phyloP scores from a whole-genome alignment of 2,329 filamentous ascomycete genomes.

The Colletotrichum lindemuthianum region DNA sequence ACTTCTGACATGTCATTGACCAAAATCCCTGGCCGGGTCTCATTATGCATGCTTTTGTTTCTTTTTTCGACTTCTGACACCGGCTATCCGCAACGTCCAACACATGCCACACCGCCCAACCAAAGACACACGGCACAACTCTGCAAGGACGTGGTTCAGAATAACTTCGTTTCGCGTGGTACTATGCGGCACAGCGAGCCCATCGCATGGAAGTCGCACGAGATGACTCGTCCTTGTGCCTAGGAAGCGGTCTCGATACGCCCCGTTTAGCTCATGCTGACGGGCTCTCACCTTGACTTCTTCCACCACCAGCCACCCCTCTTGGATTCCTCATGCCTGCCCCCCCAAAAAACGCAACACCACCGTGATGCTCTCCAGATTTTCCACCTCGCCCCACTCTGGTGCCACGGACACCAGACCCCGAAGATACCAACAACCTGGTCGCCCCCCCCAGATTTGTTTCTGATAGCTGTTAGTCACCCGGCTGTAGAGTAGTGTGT shows the following conservation, averaged over 20 bases:
- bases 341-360: constrained; percentile 21
- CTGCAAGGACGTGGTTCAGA: neutral
- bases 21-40: constrained; percentile 12
- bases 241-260: constrained; percentile 1
- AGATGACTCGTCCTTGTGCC: constrained; percentile 12
- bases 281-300: constrained; percentile 5
- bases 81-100: constrained; percentile 21
- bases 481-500: constrained; percentile 2
- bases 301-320: neutral
- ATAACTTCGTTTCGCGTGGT: constrained; percentile 11
- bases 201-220: constrained; percentile 20
- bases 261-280: constrained; percentile 3
- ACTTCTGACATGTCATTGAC: constrained; percentile 17
- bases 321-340: neutral
- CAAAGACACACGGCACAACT: neutral
- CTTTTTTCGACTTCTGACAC: constrained; percentile 27
- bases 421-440: constrained; percentile 31
- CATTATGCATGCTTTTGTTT: constrained; percentile 1
- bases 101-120: constrained; percentile 1
- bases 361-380: constrained; percentile 29
- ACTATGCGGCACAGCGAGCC: constrained; percentile 22
- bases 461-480: constrained; percentile 19
- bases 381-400: constrained; percentile 21
- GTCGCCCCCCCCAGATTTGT: constrained; percentile 20
- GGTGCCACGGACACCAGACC: constrained; percentile 21